Percentiles rank a stretch among this genome's conserved stretches.
Conservation (phyloP, 345 rosid genomes). For the Lumnitzera littorea region DNA sequence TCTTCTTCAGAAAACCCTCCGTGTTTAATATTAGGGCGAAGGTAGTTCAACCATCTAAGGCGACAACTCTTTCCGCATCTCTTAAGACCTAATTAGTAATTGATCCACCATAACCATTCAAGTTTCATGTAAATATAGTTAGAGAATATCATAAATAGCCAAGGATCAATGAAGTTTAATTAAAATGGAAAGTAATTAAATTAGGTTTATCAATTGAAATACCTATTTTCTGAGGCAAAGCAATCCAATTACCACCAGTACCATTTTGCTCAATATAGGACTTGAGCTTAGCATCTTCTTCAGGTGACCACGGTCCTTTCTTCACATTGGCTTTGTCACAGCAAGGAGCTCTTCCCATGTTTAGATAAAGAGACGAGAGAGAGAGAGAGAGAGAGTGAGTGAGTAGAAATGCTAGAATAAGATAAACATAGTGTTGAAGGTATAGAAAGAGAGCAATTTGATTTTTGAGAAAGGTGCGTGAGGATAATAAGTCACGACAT, state of each 20-base stretch:
- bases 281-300: constrained; percentile 74
- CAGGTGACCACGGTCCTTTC: constrained; percentile 92
- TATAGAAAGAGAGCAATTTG: neutral
- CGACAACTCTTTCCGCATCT: constrained; percentile 80
- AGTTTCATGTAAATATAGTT: too few relatives aligned
- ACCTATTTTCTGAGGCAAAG: constrained; percentile 78
- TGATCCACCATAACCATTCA: too few relatives aligned
- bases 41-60: constrained; percentile 67
- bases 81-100: constrained; percentile 42
- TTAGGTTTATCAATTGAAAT: constrained; percentile 1
- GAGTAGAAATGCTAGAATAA: constrained; percentile 8
- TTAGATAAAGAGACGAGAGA: constrained; percentile 6
- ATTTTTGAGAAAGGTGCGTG: constrained; percentile 4
- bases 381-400: constrained; percentile 1
- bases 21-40: constrained; percentile 58
- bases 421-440: constrained; percentile 10
- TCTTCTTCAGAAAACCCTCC: constrained; percentile 73
- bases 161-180: neutral
- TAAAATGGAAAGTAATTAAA: neutral
- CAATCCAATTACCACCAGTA: constrained; percentile 79
- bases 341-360: constrained; percentile 87
- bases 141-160: too few relatives aligned
- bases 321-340: constrained; percentile 82
- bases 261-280: constrained; percentile 55
- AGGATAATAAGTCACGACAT: constrained; percentile 12